Evolutionary conservation across 1,284 basidiomycete genomes (phyloP).

Genomic region (Ganoderma lucidum): DNA sequence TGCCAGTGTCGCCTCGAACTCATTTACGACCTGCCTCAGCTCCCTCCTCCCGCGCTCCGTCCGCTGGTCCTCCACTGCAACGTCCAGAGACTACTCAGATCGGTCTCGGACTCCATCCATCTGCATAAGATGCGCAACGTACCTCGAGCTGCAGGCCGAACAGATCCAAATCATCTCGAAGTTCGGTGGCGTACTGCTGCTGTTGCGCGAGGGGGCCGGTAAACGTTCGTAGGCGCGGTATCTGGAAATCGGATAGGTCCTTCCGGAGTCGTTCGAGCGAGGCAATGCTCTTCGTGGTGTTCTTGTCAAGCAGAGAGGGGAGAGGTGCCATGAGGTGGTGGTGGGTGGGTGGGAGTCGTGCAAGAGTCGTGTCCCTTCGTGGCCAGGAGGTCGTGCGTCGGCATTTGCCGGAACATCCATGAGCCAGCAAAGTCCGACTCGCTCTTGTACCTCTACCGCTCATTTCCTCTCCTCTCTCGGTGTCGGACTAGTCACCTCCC

Average conservation of each 20-base stretch:
- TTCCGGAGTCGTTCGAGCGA: slow-evolving; percentile 62
- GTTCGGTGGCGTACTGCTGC: slow-evolving; percentile 75
- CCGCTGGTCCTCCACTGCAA: slow-evolving; percentile 72
- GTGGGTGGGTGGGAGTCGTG: slow-evolving; percentile 3
- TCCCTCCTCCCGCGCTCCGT: slow-evolving; percentile 60
- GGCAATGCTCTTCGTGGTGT: slow-evolving; percentile 57
- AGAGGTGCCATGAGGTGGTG: slow-evolving; percentile 64
- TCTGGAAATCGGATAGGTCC: slow-evolving; percentile 75
- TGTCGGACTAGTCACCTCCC: background rate
- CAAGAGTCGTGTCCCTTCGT: background rate
- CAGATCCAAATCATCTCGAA: slow-evolving; percentile 76
- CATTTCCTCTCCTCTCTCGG: background rate
- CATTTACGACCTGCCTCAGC: slow-evolving; percentile 58
- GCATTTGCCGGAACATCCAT: slow-evolving; percentile 15
- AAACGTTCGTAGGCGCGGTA: slow-evolving; percentile 76
- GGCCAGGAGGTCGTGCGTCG: background rate
- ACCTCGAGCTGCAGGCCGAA: slow-evolving; percentile 77
- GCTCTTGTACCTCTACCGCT: background rate
- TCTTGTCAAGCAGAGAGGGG: slow-evolving; percentile 58
- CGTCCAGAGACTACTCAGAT: slow-evolving; percentile 62
- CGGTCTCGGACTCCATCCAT: slow-evolving; percentile 23
- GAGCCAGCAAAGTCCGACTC: background rate
- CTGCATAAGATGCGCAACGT: slow-evolving; percentile 34
- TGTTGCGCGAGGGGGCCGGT: slow-evolving; percentile 72
- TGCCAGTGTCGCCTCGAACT: slow-evolving; percentile 53